A percentile compares a stretch with the other conserved stretches of the same genome.
Conservation (phyloP, 2,329 filamentous ascomycete species). For the Mycocentrospora acerina region DNA sequence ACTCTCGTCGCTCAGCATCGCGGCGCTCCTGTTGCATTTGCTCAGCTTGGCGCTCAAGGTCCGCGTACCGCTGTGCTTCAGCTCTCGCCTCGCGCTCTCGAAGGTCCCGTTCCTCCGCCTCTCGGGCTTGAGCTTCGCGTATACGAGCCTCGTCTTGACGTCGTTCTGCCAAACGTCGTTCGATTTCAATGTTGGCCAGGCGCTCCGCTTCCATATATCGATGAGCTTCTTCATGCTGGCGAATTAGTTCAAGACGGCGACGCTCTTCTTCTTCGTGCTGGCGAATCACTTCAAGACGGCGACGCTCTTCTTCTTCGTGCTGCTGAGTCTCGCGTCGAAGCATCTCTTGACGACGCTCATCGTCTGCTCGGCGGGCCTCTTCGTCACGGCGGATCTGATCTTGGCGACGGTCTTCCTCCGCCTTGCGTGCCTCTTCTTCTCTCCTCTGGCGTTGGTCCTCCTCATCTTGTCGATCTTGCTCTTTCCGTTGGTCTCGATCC, state of each 20-base stretch:
- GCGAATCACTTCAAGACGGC: constrained; percentile 21
- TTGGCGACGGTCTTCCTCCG: constrained; percentile 28
- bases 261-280: constrained; percentile 26
- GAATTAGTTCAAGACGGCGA: constrained; percentile 22
- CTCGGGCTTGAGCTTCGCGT: constrained; percentile 29
- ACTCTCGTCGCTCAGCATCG: constrained; percentile 29
- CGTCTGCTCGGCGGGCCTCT: constrained; percentile 17
- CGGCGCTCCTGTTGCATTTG: constrained; percentile 24
- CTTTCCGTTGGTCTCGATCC: constrained; percentile 37
- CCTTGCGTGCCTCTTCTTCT: constrained; percentile 25
- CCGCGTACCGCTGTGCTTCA: constrained; percentile 32
- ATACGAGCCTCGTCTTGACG: constrained; percentile 25
- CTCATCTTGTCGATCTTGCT: constrained; percentile 33
- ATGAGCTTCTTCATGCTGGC: constrained; percentile 32
- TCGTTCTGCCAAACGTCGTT: constrained; percentile 25
- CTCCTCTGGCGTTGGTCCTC: constrained; percentile 24
- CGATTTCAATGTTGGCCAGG: constrained; percentile 28
- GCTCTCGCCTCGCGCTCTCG: constrained; percentile 26
- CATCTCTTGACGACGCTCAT: constrained; percentile 17
- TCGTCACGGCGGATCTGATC: constrained; percentile 21
- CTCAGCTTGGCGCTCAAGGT: constrained; percentile 24
- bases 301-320: constrained; percentile 19
- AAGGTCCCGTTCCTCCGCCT: constrained; percentile 32
- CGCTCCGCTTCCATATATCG: constrained; percentile 31
- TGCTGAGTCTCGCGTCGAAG: constrained; percentile 10